phyloP scores from a whole-genome alignment of 352 stramenopile species.

The Stramenopiles sp. region DNA sequence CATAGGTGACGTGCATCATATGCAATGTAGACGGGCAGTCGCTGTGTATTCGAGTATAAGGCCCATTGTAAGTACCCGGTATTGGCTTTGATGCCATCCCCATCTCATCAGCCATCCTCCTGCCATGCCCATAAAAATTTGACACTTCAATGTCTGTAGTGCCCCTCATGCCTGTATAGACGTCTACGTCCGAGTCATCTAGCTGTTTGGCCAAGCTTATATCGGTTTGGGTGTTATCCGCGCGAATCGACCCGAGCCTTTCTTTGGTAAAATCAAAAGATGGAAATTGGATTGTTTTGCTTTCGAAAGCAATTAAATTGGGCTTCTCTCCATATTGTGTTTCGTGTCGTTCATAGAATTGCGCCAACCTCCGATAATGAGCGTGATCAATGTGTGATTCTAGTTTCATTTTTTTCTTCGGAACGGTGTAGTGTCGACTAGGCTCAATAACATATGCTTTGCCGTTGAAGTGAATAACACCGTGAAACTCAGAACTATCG shows the following conservation, averaged over 20 bases:
- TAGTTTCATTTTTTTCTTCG: no score
- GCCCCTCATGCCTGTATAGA: no score
- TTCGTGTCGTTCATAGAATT: neutral
- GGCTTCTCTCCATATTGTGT: neutral
- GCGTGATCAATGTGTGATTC: no score
- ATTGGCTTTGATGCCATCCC: neutral
- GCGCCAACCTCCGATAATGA: neutral
- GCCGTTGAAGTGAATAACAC: neutral
- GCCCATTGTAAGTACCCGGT: neutral
- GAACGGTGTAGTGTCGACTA: neutral
- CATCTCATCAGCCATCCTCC: no score
- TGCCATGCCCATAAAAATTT: no score
- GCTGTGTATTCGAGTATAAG: neutral
- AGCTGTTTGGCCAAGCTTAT: no score
- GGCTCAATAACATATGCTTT: neutral
- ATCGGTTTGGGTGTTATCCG: neutral
- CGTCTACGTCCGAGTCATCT: no score
- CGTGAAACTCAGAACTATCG: neutral
- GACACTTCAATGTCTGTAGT: no score
- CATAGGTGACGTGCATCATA: neutral
- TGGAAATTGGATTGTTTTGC: no score
- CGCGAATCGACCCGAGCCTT: neutral
- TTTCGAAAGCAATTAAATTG: neutral
- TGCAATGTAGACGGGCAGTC: neutral
- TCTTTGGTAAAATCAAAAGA: neutral